Evolutionary conservation across 345 rosid genomes (phyloP).

Genomic region (Turritis glabra): DNA sequence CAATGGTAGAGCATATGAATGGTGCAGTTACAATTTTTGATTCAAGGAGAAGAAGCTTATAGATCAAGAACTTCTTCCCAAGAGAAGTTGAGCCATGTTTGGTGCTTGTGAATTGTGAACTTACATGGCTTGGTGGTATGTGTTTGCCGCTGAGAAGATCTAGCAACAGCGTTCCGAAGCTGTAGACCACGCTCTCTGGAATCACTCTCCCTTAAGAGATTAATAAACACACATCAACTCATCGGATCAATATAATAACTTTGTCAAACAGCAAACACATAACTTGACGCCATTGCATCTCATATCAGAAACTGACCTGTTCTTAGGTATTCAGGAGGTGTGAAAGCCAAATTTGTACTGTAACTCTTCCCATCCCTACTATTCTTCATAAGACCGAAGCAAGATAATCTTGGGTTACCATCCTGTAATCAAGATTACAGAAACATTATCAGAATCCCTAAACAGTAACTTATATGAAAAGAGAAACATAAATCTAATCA

Average conservation of each 20-base stretch:
- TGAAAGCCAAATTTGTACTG: slow-evolving; percentile 88
- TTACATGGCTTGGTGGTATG: slow-evolving; percentile 92
- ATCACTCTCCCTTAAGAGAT: slow-evolving; percentile 64
- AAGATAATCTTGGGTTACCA: slow-evolving; percentile 78
- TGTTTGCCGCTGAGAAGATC: slow-evolving; percentile 97
- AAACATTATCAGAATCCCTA: slow-evolving; percentile 8
- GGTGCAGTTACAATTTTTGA: neutral
- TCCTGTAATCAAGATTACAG: slow-evolving; percentile 49
- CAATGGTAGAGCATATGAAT: slow-evolving; percentile 8
- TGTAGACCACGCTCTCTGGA: slow-evolving; percentile 81
- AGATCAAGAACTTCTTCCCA: slow-evolving; percentile 14
- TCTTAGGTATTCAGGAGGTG: slow-evolving; percentile 88
- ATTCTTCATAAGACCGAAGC: slow-evolving; percentile 90
- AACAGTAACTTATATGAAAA: neutral
- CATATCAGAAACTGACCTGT: slow-evolving; percentile 53
- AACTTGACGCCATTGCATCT: slow-evolving; percentile 13
- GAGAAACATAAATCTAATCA: neutral
- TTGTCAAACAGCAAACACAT: neutral
- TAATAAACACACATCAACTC: slow-evolving; percentile 4
- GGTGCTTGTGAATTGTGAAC: slow-evolving; percentile 23
- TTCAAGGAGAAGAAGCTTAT: neutral
- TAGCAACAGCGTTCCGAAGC: slow-evolving; percentile 78
- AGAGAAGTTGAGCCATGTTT: slow-evolving; percentile 13
- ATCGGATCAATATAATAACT: neutral
- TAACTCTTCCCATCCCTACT: slow-evolving; percentile 94